These are phyloP conservation scores for Tricholomella constricta DNA, from an alignment of 768 basidiomycete species.

Conservation along the genomic window DNA sequence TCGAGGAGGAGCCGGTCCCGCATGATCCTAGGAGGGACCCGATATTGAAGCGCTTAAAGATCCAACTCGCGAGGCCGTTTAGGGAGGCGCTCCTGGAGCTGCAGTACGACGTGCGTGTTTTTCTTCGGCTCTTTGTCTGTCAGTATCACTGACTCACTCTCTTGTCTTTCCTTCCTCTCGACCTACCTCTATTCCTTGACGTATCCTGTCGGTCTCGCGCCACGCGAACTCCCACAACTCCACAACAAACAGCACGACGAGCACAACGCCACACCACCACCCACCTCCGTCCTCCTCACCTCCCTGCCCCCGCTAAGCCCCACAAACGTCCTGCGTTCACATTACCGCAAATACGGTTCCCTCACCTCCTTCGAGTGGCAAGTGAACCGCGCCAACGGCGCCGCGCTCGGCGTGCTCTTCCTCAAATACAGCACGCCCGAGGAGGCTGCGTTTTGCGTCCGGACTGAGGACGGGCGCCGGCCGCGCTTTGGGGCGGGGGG, in stretches of 20 bases:
- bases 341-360: constrained; percentile 64
- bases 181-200: neutral
- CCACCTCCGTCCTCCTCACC: constrained; percentile 71
- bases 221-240: no score
- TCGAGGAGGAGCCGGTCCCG: constrained; percentile 38
- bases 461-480: constrained; percentile 65
- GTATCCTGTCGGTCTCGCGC: no score
- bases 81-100: constrained; percentile 43
- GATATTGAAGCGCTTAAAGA: constrained; percentile 23
- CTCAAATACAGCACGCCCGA: constrained; percentile 67
- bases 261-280: constrained; percentile 72
- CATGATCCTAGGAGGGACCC: constrained; percentile 58
- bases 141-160: neutral
- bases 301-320: constrained; percentile 75
- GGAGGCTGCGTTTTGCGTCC: constrained; percentile 68
- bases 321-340: constrained; percentile 59
- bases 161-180: neutral
- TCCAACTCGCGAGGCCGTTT: constrained; percentile 18
- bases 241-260: constrained; percentile 62
- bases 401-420: constrained; percentile 78
- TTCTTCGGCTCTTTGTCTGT: neutral
- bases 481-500: constrained; percentile 43
- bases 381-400: constrained; percentile 78
- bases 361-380: constrained; percentile 74
- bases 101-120: constrained; percentile 54